Evolutionary conservation across 1,284 basidiomycete species (phyloP).

Genomic region (Mycosarcoma maydis): DNA sequence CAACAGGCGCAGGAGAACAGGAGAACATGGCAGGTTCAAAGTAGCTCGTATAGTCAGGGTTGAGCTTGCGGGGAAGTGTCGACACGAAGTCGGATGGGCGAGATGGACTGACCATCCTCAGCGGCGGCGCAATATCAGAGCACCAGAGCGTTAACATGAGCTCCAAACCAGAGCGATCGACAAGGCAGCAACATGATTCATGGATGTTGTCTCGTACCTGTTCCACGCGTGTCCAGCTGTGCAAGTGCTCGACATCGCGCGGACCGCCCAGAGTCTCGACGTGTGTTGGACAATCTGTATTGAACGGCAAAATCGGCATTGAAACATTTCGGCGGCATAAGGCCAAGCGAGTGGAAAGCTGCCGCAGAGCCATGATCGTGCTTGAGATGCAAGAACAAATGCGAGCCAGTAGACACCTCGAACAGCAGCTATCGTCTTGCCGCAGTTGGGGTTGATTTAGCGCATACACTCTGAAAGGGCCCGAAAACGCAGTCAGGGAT

Average conservation of each 20-base stretch:
- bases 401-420: not conserved
- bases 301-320: conserved; percentile 13
- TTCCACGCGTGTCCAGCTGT: not conserved
- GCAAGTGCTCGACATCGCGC: not conserved
- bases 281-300: not conserved
- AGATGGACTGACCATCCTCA: not conserved
- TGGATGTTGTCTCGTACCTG: not conserved
- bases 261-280: not conserved
- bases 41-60: too few species aligned
- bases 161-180: too few species aligned
- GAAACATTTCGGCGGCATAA: conserved; percentile 35
- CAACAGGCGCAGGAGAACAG: too few species aligned
- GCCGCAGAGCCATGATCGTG: not conserved
- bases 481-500: too few species aligned
- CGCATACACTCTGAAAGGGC: not conserved
- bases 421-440: not conserved
- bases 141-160: too few species aligned
- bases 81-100: not conserved
- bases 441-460: not conserved
- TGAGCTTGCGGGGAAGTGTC: not conserved
- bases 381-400: not conserved
- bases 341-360: not conserved
- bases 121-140: not conserved
- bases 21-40: too few species aligned
- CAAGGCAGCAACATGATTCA: too few species aligned